Base-by-base conservation (phyloP, 768 basidiomycete species). In the Ramaria sp. region DNA sequence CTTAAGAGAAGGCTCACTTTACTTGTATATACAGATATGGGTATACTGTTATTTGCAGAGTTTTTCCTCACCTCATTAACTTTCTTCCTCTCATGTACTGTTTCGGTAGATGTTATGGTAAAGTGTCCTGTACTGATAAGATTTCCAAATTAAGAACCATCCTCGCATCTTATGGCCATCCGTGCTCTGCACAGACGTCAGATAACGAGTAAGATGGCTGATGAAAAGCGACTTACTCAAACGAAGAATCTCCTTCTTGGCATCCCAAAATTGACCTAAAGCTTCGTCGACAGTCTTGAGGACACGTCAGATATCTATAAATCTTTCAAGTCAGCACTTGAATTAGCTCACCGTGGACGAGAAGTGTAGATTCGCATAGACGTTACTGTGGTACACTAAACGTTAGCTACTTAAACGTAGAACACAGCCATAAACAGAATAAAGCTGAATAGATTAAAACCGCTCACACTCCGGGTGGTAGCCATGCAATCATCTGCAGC, bases 401-500 rank as follows among this genome's bases (percentile, higher is more conserved):
- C 22, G 27, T 39, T 13, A 49, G 48, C 22, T 17, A n/a, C n/a
- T n/a, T n/a, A 41, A 39, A 38, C 17, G 15, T 17, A 41, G 3
- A 17, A 53, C 9, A 7, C 17, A 15, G 15, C 2, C 27, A 17
- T 13, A 53, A 41, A 53, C n/a, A n/a, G n/a, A 17, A 37, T 27
- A 27, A 33, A 27, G 20, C 5, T 37, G 34, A 37, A 10, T 37
- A 13, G 9, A 10, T n/a, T 37, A 37, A 10, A 37, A 30, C 1
- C 19, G 42, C 53, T 54, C 22, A 54, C 53, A 54, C 41, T 33
- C 53, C 53, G 11, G 53, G 53, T 22, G 53, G 53, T 22, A 54
- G 41, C 53, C 53, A 54, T 20, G 53, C 53, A 46, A 54, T 45
- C 53, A 54, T 54, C 53, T 54, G 53, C 24, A 54, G 34, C 34